Conservation (phyloP, 2,329 filamentous ascomycete genomes). For the Diaporthe aspalathi region DNA sequence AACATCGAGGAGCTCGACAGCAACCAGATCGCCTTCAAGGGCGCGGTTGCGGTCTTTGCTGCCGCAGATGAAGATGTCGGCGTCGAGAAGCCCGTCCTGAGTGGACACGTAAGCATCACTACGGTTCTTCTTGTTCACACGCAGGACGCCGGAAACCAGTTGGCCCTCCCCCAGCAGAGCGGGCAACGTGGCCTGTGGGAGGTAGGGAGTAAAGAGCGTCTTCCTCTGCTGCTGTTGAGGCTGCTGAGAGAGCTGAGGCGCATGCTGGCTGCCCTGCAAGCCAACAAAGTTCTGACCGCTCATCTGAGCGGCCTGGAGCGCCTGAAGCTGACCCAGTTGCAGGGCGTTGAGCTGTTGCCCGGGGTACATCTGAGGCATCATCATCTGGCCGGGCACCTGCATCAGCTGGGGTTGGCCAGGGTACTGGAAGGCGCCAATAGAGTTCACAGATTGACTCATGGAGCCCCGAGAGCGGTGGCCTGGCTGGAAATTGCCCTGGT, state of each 20-base stretch:
- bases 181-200: conserved; percentile 93
- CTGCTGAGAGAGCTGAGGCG: conserved; percentile 72
- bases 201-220: conserved; percentile 97
- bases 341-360: conserved; percentile 89
- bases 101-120: conserved; percentile 98
- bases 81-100: conserved; percentile 86
- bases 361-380: conserved; percentile 85
- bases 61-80: conserved; percentile 99
- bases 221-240: conserved; percentile 94
- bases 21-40: conserved; percentile 94
- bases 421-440: conserved; percentile 90
- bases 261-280: conserved; percentile 78
- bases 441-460: conserved; percentile 84
- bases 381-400: conserved; percentile 86
- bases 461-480: conserved; percentile 89
- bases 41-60: conserved; percentile 99
- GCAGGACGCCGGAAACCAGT: conserved; percentile 93
- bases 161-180: conserved; percentile 91
- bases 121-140: conserved; percentile 99
- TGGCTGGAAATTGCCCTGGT: conserved; percentile 84
- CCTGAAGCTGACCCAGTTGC: conserved; percentile 90
- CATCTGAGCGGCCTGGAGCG: conserved; percentile 89
- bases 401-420: conserved; percentile 87
- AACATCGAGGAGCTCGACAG: conserved; percentile 94
- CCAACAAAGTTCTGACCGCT: conserved; percentile 79